phyloP scores from a whole-genome alignment of 1,284 basidiomycete genomes.

The Ceratobasidium sp. region DNA sequence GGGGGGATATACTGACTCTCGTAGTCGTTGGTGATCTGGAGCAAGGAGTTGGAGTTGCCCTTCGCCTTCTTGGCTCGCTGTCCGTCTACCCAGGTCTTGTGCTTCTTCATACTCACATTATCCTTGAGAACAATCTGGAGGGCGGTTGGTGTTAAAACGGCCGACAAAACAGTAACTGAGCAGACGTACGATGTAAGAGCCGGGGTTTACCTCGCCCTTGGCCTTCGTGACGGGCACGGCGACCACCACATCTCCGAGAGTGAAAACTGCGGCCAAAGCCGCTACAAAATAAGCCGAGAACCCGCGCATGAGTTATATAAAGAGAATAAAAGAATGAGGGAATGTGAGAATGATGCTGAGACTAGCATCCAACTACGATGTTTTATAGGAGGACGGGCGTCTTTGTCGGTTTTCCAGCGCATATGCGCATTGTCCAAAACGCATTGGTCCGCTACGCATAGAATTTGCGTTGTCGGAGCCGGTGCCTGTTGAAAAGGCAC shows the following conservation, averaged over 20 bases:
- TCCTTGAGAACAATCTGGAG: conserved; percentile 33
- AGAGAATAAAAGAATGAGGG: neutral
- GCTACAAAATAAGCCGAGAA: conserved; percentile 13
- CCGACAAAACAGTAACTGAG: neutral
- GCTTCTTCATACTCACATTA: conserved; percentile 1
- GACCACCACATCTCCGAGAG: neutral
- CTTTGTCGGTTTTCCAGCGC: neutral
- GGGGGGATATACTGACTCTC: neutral
- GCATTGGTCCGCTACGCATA: neutral
- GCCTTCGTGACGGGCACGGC: neutral
- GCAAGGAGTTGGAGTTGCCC: neutral
- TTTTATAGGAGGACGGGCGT: neutral
- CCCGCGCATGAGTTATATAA: conserved; percentile 7
- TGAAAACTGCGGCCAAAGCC: conserved; percentile 5
- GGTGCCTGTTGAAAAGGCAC: conserved; percentile 9
- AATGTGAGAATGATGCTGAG: neutral
- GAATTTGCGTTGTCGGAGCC: neutral
- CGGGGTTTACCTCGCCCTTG: neutral
- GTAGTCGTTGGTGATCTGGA: conserved; percentile 19
- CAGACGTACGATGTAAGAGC: conserved; percentile 30
- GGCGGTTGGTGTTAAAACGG: neutral
- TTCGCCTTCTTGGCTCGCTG: conserved; percentile 13
- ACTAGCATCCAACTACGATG: neutral
- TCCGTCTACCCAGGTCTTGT: conserved; percentile 31
- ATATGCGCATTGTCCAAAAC: neutral